These are phyloP conservation scores for Camelina laxa DNA, from an alignment of 345 rosid genomes.

Conservation along the genomic window DNA sequence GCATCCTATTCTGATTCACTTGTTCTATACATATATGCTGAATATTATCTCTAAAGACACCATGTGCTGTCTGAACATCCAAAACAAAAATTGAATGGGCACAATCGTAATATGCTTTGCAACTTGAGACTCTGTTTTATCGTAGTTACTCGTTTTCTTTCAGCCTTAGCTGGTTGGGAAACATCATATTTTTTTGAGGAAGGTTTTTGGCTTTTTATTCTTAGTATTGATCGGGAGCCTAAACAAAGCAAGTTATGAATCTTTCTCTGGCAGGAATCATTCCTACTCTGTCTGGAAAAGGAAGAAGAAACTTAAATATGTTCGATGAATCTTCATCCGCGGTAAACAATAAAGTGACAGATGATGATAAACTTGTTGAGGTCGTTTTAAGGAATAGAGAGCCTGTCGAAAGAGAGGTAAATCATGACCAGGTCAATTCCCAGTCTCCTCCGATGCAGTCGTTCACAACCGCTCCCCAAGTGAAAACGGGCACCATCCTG, in stretches of 20 bases:
- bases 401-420: constrained; percentile 38
- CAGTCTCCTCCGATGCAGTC: constrained; percentile 29
- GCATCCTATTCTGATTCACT: constrained; percentile 15
- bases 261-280: constrained; percentile 55
- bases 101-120: constrained; percentile 9
- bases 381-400: constrained; percentile 52
- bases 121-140: constrained; percentile 6
- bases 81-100: not conserved
- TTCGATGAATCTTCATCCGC: constrained; percentile 38
- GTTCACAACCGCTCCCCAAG: constrained; percentile 42
- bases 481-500: constrained; percentile 68
- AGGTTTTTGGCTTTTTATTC: not conserved
- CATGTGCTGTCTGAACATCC: constrained; percentile 28
- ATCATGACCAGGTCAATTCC: constrained; percentile 39
- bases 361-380: constrained; percentile 55
- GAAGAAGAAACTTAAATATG: constrained; percentile 40
- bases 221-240: not conserved
- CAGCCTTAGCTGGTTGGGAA: constrained; percentile 2
- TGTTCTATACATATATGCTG: not conserved
- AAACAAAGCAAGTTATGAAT: constrained; percentile 30
- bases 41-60: not conserved
- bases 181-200: not conserved
- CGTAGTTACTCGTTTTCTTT: constrained; percentile 4
- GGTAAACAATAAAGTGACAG: constrained; percentile 38
- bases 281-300: constrained; percentile 46